Evolutionary conservation across 2,329 filamentous ascomycete species (phyloP).

Genomic region (Fusarium sp.): DNA sequence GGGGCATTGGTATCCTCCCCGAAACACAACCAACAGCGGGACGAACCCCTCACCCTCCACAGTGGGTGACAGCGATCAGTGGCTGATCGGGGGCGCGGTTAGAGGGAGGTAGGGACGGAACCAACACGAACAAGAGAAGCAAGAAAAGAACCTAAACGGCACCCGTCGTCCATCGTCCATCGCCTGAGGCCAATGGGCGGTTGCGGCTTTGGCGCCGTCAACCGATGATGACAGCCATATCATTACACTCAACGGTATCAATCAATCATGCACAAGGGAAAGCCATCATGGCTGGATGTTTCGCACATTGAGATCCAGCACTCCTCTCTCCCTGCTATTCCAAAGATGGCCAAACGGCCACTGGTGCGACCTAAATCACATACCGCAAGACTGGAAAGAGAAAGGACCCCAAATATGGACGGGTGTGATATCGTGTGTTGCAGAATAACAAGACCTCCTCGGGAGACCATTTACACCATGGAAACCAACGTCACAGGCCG

Average conservation of each 20-base stretch:
- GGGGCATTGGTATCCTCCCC: slow-evolving; percentile 37
- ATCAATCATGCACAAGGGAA: background rate
- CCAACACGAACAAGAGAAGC: slow-evolving; percentile 19
- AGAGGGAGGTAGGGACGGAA: slow-evolving; percentile 10
- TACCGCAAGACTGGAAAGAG: slow-evolving; percentile 35
- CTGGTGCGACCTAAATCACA: slow-evolving; percentile 19
- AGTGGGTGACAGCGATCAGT: slow-evolving; percentile 20
- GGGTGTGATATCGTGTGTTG: slow-evolving; percentile 18
- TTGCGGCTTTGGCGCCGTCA: slow-evolving; percentile 22
- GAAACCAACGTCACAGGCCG: slow-evolving; percentile 31
- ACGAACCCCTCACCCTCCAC: slow-evolving; percentile 28
- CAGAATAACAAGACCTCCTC: slow-evolving; percentile 12
- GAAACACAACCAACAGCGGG: slow-evolving; percentile 40
- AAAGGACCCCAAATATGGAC: slow-evolving; percentile 12
- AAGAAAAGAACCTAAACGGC: slow-evolving; percentile 14
- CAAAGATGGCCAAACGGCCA: slow-evolving; percentile 14
- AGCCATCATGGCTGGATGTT: background rate
- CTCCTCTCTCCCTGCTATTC: background rate
- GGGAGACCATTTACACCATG: slow-evolving; percentile 5
- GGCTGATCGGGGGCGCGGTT: slow-evolving; percentile 30
- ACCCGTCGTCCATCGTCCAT: slow-evolving; percentile 1
- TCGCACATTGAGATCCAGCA: background rate
- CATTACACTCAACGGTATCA: slow-evolving; percentile 1
- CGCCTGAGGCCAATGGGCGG: slow-evolving; percentile 7
- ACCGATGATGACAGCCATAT: slow-evolving; percentile 16